These are phyloP conservation scores for Coniosporium tulheliwenetii DNA, from an alignment of 2,329 filamentous ascomycete species.

Conservation along the genomic window DNA sequence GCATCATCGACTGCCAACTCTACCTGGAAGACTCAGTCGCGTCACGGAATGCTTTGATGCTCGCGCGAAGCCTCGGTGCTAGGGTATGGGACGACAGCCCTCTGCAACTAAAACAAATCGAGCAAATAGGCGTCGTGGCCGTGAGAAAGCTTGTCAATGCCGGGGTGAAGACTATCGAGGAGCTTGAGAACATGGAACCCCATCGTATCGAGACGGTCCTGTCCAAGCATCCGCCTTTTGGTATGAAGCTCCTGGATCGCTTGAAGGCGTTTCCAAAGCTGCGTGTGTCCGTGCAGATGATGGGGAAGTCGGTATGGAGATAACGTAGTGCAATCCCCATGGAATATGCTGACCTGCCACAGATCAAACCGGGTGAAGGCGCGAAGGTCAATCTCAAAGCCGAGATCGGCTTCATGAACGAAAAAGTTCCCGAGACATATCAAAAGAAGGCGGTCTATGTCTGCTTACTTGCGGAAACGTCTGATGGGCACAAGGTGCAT, in stretches of 20 bases:
- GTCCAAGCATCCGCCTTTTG: constrained; percentile 71
- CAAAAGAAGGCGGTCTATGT: constrained; percentile 48
- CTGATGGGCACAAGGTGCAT: constrained; percentile 52
- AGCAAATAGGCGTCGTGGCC: constrained; percentile 59
- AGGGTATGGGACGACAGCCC: constrained; percentile 70
- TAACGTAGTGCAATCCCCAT: not conserved
- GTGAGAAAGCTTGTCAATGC: constrained; percentile 57
- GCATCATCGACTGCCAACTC: constrained; percentile 60
- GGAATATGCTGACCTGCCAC: constrained; percentile 11
- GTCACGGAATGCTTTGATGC: constrained; percentile 54
- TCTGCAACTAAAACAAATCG: constrained; percentile 69
- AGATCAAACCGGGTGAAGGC: constrained; percentile 21
- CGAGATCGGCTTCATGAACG: constrained; percentile 57
- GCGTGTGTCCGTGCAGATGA: constrained; percentile 36
- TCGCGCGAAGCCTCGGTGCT: constrained; percentile 62
- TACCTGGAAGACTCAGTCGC: constrained; percentile 48
- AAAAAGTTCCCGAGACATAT: constrained; percentile 44
- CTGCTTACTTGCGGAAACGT: constrained; percentile 59
- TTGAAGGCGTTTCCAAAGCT: constrained; percentile 59
- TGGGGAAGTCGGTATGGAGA: constrained; percentile 29
- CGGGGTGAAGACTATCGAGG: constrained; percentile 55
- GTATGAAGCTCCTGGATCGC: constrained; percentile 48
- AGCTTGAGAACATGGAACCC: constrained; percentile 51
- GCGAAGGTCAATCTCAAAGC: constrained; percentile 48
- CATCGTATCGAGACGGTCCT: constrained; percentile 62